Percentiles rank a stretch among this genome's conserved stretches.
phyloP scores from a whole-genome alignment of 73 alveolate species.

The Paramecium pentaurelia region DNA sequence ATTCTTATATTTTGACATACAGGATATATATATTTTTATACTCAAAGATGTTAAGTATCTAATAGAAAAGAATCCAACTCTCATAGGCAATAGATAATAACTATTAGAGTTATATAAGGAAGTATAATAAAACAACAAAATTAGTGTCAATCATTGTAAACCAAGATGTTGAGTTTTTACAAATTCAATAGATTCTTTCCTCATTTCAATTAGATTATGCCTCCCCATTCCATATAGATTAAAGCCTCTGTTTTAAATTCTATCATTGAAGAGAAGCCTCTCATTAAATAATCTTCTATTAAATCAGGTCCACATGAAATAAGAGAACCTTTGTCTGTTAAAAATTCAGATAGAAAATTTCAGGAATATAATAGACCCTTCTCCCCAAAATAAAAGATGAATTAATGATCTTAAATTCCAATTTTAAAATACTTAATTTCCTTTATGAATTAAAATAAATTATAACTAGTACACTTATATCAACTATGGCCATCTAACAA shows the following conservation, averaged over 20 bases:
- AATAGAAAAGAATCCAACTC: not conserved
- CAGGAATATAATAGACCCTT: not conserved
- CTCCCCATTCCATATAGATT: constrained; percentile 25
- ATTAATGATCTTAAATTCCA: not conserved
- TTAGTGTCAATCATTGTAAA: constrained; percentile 26
- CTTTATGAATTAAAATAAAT: not conserved
- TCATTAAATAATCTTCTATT: not conserved
- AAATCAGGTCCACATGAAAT: not conserved
- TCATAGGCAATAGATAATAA: not conserved
- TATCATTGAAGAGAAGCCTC: not conserved
- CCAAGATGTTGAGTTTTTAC: constrained; percentile 10
- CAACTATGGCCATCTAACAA: constrained; percentile 62
- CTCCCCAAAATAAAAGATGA: not conserved
- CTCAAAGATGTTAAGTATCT: constrained; percentile 38
- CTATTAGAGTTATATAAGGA: constrained; percentile 17
- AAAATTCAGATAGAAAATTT: not conserved
- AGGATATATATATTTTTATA: constrained; percentile 26
- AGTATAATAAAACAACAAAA: not conserved
- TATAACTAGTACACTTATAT: constrained; percentile 4
- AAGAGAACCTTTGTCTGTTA: not conserved
- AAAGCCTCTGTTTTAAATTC: not conserved
- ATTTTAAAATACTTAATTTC: not conserved
- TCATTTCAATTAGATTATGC: constrained; percentile 22
- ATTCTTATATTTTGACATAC: constrained; percentile 25
- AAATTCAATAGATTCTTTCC: constrained; percentile 13